Base-by-base conservation (phyloP, 2,329 filamentous ascomycete species). In the Westerdykella aurantiaca region DNA sequence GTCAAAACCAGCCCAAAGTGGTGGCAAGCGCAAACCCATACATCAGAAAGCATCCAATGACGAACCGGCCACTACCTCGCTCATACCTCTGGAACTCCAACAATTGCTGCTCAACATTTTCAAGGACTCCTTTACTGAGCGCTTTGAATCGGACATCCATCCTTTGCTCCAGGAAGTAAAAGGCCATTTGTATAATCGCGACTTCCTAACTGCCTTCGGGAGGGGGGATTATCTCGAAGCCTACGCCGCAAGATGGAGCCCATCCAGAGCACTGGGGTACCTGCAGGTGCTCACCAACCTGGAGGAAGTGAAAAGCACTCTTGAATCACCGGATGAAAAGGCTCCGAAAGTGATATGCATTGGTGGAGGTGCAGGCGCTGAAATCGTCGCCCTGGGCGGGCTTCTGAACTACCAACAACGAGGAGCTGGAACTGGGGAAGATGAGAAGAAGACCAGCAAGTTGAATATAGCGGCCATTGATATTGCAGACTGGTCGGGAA, bases 221-320 rank as follows among this genome's bases (percentile, higher is more conserved):
- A 75, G 75, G 37, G 75, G 80, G 43, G 80, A 85, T 37, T 79
- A 84, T 55, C 76, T 96, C 14, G 80, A 85, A 48, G 86, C 85
- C 9, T 98, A 98, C 71, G 88, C 88, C 7, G 80, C 88, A 42
- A 74, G 93, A 56, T 98, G 91, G 90, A 95, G 89, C 67, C 87
- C 91, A 1, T 85, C 86, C 41, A 77, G 93, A 42, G 86, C 89
- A 0, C 70, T 97, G 41, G 88, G 84, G 50, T 97, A 97, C 68
- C 73, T 81, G n/a, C 72, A 76, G n/a, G 62, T 83, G 13, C 73
- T 83, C 18, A 60, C 56, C 48, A 49, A 68, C 58, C 43, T 70
- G 52, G 53, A 54, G 34, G 52, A 62, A 7, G 5, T 43, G 42
- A 25, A 48, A 35, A 37, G 18, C 14, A n/a, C 29, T 12, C 23